Evolutionary conservation across 1,284 basidiomycete genomes (phyloP), one percentile per base, ranked within the genome.

Genomic region (Leccinum subrobustum): DNA sequence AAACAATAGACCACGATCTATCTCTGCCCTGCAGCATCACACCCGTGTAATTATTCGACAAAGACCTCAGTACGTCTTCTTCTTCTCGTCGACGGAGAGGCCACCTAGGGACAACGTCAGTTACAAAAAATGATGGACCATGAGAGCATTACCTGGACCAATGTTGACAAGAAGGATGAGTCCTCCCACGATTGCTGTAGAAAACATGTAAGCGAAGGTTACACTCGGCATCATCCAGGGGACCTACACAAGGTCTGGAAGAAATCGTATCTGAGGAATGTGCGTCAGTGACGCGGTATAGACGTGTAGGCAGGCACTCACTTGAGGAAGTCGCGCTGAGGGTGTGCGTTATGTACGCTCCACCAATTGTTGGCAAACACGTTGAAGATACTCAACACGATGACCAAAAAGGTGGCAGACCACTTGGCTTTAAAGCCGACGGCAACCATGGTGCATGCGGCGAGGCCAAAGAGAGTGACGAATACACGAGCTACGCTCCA

Each of bases 311-410:
- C 39, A 50, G 9, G 23, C 25, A 69, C 84, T 64, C 76, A 91
- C 88, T 97, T 97, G 73, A 99, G 85, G 87, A 99, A 99, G 74
- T 99, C 97, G 60, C 96, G 87, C 72, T 95, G 92, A 62, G 96
- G 96, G 77, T 99, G 96, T 54, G 87, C 86, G 54, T 88, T 84
- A 76, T 95, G 91, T n/a, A 98, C 88, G 67, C 86, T 89, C 97
- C 96, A 99, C 90, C 93, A 99, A 79, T 98, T 98, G 85, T 99
- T 99, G 78, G 95, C 93, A 70, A 96, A 92, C 37, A 98, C 92
- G 76, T 99, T 99, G 88, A 99, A 97, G 65, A 94, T 77, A 73
- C 91, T 93, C 67, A 99, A 80, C 6, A 96, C 84, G 67, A 97
- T 77, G 63, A 98, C 95, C 62, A 99, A 85, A 88, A 99, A 98